Evolutionary conservation across 805 yeast genomes (phyloP).

Genomic region (Priceomyces fermenticarens): DNA sequence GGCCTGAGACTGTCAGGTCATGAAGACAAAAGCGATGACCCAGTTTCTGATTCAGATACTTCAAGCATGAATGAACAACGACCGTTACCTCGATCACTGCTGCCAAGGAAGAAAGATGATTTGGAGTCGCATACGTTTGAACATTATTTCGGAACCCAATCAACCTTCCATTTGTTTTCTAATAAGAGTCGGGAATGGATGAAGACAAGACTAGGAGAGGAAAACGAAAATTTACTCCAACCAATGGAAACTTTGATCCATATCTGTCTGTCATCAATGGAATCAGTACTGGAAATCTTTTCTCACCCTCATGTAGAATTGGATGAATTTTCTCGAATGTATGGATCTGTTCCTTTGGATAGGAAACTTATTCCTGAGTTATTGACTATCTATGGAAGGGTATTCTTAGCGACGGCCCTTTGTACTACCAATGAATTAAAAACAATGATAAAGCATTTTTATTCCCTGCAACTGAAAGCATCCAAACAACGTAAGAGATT

Average conservation of each 20-base stretch:
- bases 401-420: slow-evolving; percentile 20
- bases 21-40: not conserved
- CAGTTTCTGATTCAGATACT: not conserved
- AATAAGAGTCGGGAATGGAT: slow-evolving; percentile 33
- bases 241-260: slow-evolving; percentile 30
- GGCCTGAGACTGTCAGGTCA: not conserved
- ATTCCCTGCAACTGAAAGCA: slow-evolving; percentile 4
- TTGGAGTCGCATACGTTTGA: slow-evolving; percentile 4
- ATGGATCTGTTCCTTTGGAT: slow-evolving; percentile 25
- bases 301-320: slow-evolving; percentile 27
- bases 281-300: slow-evolving; percentile 21
- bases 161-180: slow-evolving; percentile 33
- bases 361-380: slow-evolving; percentile 21
- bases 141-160: slow-evolving; percentile 35
- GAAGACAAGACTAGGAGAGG: slow-evolving; percentile 20
- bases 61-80: not conserved
- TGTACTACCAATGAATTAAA: slow-evolving; percentile 14
- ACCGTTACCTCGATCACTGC: not conserved
- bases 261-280: slow-evolving; percentile 16
- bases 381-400: slow-evolving; percentile 21
- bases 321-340: slow-evolving; percentile 7
- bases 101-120: not conserved
- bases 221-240: slow-evolving; percentile 13
- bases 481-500: slow-evolving; percentile 5
- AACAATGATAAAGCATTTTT: slow-evolving; percentile 24